phyloP scores from a whole-genome alignment of 1,284 basidiomycete species.

The Serendipita sp. region DNA sequence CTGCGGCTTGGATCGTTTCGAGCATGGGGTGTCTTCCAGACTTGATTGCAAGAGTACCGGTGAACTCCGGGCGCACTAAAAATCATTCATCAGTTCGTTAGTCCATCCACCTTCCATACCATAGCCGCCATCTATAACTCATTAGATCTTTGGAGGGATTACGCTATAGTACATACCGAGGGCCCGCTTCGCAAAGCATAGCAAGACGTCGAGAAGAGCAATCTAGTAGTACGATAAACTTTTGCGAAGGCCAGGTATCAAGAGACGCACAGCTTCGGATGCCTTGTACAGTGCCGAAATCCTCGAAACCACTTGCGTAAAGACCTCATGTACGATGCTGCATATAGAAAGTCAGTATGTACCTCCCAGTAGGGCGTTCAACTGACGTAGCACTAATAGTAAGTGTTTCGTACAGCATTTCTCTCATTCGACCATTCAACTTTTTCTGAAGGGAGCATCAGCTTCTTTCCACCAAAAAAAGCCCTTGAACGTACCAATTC shows the following conservation, averaged over 20 bases:
- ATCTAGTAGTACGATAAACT: constrained; percentile 30
- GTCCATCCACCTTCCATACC: constrained; percentile 27
- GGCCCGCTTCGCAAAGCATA: constrained; percentile 70
- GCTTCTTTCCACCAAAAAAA: background rate
- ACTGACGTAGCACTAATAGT: constrained; percentile 61
- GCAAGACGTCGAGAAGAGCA: constrained; percentile 72
- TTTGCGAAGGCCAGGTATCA: background rate
- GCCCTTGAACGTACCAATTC: constrained; percentile 46
- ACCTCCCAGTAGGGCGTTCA: background rate
- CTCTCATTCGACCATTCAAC: constrained; percentile 70
- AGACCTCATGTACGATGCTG: constrained; percentile 61
- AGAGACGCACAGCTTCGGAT: constrained; percentile 58
- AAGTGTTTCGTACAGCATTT: constrained; percentile 69
- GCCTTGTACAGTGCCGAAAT: constrained; percentile 71
- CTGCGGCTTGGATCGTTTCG: constrained; percentile 54
- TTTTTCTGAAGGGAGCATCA: constrained; percentile 44
- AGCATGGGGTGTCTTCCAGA: constrained; percentile 76
- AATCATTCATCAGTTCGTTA: background rate
- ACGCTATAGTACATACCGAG: constrained; percentile 38
- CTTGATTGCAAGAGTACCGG: constrained; percentile 72
- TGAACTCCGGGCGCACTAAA: constrained; percentile 76
- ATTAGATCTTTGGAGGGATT: constrained; percentile 8
- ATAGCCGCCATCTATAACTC: constrained; percentile 50
- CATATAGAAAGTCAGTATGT: background rate
- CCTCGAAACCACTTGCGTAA: constrained; percentile 46